phyloP scores from a whole-genome alignment of 352 stramenopile genomes.

The Phytophthora crassamura region DNA sequence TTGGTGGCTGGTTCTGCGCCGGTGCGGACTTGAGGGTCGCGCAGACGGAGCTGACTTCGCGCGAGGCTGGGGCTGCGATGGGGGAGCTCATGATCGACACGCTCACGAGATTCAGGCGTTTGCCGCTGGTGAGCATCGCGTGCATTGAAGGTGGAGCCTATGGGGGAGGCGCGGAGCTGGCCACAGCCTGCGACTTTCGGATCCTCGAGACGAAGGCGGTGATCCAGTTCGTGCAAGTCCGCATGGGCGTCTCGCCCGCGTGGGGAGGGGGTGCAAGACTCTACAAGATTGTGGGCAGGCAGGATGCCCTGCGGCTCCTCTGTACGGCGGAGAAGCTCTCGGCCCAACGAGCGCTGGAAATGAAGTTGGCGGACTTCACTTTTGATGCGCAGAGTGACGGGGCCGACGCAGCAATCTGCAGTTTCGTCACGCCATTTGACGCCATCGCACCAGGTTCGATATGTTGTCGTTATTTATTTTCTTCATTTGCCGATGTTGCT shows the following conservation, averaged over 20 bases:
- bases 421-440: conserved; percentile 69
- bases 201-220: conserved; percentile 63
- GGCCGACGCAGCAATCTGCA: conserved; percentile 35
- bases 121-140: conserved; percentile 85
- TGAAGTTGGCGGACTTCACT: conserved; percentile 78
- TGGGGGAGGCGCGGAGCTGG: conserved; percentile 85
- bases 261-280: conserved; percentile 86
- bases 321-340: conserved; percentile 71
- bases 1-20: conserved; percentile 82
- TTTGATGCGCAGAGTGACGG: conserved; percentile 46
- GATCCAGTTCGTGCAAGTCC: conserved; percentile 87
- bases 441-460: conserved; percentile 52
- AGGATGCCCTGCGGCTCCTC: conserved; percentile 75
- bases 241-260: conserved; percentile 84
- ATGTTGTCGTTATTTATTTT: not conserved
- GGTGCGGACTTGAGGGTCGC: conserved; percentile 84
- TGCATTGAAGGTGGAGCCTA: conserved; percentile 83
- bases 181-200: conserved; percentile 86
- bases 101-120: conserved; percentile 68
- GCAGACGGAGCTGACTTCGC: conserved; percentile 77
- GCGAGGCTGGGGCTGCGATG: conserved; percentile 71
- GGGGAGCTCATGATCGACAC: conserved; percentile 76
- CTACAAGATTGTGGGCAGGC: conserved; percentile 77
- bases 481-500: not conserved
- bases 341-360: conserved; percentile 46